Evolutionary conservation across 352 stramenopile species (phyloP).

Genomic region (Thalassiosira ordinaria): DNA sequence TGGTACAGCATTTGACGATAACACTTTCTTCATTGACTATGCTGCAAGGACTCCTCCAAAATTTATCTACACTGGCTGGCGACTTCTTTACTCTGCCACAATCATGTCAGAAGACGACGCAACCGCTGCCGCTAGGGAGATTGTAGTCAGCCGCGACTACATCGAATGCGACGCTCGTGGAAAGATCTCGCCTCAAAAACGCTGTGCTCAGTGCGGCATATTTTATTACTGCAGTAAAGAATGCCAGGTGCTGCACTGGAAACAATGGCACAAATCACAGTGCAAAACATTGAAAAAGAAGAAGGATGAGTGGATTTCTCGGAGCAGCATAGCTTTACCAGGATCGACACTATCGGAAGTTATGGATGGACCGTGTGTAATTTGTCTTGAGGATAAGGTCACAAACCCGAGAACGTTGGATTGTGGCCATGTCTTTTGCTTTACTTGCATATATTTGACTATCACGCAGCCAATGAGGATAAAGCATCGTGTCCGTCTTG

Average conservation of each 20-base stretch:
- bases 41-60: too few relatives aligned
- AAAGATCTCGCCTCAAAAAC: not conserved
- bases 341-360: too few relatives aligned
- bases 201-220: not conserved
- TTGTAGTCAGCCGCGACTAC: not conserved
- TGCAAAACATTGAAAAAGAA: not conserved
- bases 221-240: slow-evolving; percentile 4
- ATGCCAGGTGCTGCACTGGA: not conserved
- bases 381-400: not conserved
- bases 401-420: not conserved
- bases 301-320: too few relatives aligned
- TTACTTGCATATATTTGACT: too few relatives aligned
- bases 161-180: not conserved
- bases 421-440: not conserved
- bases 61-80: too few relatives aligned
- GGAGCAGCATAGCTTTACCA: too few relatives aligned
- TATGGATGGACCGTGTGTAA: not conserved
- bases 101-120: too few relatives aligned
- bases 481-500: not conserved
- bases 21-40: too few relatives aligned
- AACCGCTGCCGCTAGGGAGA: too few relatives aligned
- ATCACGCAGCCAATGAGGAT: too few relatives aligned
- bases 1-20: too few relatives aligned
- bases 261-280: not conserved
- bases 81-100: too few relatives aligned